Evolutionary conservation across 208 protist species (phyloP).

Genomic region (Trypanosomatidae sp.): DNA sequence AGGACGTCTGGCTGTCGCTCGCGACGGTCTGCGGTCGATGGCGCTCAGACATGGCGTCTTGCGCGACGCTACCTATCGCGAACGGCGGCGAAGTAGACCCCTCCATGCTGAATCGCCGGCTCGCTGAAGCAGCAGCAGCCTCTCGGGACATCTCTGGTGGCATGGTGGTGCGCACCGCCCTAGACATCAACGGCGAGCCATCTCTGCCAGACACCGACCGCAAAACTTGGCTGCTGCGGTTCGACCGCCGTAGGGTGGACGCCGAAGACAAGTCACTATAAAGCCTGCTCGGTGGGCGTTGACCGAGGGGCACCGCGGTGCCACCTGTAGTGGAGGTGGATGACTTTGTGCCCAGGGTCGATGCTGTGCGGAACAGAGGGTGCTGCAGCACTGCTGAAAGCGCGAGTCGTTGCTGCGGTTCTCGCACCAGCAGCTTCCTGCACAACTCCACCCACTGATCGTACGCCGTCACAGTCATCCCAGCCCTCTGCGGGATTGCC

Average conservation of each 20-base stretch:
- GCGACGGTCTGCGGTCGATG: background rate
- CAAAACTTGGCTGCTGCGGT: background rate
- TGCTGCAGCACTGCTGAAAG: conserved; percentile 15
- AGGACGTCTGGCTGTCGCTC: background rate
- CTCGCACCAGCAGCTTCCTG: conserved; percentile 38
- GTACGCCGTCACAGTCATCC: conserved; percentile 34
- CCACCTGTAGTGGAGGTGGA: background rate
- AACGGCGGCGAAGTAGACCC: background rate
- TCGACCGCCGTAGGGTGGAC: background rate
- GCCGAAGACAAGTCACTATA: conserved; percentile 1
- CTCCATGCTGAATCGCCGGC: background rate
- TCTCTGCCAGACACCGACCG: background rate
- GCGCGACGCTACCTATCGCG: background rate
- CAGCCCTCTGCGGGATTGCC: conserved; percentile 18
- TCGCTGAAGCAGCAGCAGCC: background rate
- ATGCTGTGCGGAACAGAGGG: conserved; percentile 10
- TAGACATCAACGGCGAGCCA: background rate
- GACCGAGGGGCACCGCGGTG: background rate
- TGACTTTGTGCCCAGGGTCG: background rate
- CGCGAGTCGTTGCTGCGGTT: conserved; percentile 25
- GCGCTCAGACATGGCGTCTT: background rate
- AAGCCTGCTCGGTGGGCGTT: background rate
- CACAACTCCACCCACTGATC: conserved; percentile 44
- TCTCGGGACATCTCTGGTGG: background rate
- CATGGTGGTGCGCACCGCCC: background rate